Percentiles rank a stretch among this genome's conserved stretches.
phyloP scores from a whole-genome alignment of 352 stramenopile species.

The Globisporangium nunn region DNA sequence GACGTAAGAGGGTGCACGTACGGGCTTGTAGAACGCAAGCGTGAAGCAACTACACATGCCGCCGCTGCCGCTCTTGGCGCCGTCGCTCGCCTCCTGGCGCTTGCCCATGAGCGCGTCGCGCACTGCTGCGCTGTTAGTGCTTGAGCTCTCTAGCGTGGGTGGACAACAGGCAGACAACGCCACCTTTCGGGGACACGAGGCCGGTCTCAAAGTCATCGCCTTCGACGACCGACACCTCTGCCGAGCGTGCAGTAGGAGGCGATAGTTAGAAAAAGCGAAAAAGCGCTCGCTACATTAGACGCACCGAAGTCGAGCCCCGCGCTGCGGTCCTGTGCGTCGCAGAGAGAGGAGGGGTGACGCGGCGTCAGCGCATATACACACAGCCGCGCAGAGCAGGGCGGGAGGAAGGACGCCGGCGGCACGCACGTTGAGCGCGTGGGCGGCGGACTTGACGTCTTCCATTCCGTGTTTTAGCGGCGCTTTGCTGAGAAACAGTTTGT shows the following conservation, averaged over 20 bases:
- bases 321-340: conserved; percentile 42
- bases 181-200: conserved; percentile 70
- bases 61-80: conserved; percentile 19
- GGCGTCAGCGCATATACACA: background rate
- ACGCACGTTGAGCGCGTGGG: conserved; percentile 35
- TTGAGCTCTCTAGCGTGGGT: too few species aligned
- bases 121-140: conserved; percentile 12
- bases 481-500: background rate
- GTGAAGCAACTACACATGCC: conserved; percentile 79
- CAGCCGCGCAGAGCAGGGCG: background rate
- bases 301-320: conserved; percentile 68
- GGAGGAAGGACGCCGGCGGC: background rate
- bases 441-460: conserved; percentile 38
- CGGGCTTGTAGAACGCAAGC: conserved; percentile 77
- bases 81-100: conserved; percentile 26
- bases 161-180: background rate
- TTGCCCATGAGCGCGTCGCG: conserved; percentile 63
- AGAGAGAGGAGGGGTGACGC: background rate
- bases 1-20: conserved; percentile 16
- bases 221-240: conserved; percentile 75
- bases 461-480: conserved; percentile 7
- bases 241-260: background rate
- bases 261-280: background rate
- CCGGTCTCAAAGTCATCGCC: conserved; percentile 68
- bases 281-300: background rate